A percentile compares a stretch with the other conserved stretches of the same genome.
These are phyloP conservation scores for Pelargonium exstipulatum DNA, from an alignment of 441 rosid genomes.

Conservation along the genomic window DNA sequence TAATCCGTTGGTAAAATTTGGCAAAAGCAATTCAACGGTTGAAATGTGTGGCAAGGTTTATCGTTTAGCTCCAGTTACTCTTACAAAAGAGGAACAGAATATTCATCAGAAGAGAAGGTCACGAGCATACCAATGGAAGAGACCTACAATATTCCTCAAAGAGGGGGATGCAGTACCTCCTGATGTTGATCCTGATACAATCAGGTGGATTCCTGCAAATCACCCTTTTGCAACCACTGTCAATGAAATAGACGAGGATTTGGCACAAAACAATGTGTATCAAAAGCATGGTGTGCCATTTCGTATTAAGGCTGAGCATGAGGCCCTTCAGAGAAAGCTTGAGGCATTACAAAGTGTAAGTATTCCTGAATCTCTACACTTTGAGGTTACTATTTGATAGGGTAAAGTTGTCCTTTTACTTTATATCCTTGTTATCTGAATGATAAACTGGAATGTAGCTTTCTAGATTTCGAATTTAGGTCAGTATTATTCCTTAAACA, in stretches of 20 bases:
- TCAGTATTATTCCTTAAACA: no score
- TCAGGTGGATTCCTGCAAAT: conserved; percentile 95
- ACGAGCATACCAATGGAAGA: conserved; percentile 90
- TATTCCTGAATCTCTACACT: background rate
- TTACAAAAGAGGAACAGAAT: conserved; percentile 65
- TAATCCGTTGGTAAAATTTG: conserved; percentile 74
- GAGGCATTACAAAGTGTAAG: conserved; percentile 74
- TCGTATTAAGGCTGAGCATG: conserved; percentile 89
- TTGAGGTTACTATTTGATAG: background rate
- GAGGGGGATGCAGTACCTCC: conserved; percentile 85
- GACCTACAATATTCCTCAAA: conserved; percentile 80
- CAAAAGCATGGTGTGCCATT: conserved; percentile 92
- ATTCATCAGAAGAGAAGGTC: conserved; percentile 87
- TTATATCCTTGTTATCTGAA: background rate
- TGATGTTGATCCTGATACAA: conserved; percentile 79
- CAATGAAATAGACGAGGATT: conserved; percentile 73
- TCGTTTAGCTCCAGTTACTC: conserved; percentile 75
- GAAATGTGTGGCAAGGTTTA: conserved; percentile 93
- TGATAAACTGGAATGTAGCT: no score
- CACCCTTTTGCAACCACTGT: conserved; percentile 94
- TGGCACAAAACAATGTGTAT: conserved; percentile 90
- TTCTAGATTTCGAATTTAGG: no score
- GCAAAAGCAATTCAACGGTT: conserved; percentile 67
- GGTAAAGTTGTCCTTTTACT: background rate
- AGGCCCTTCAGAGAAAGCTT: conserved; percentile 77